Evolutionary conservation across 306 rosid genomes (phyloP).

Genomic region (Lagenaria siceraria): DNA sequence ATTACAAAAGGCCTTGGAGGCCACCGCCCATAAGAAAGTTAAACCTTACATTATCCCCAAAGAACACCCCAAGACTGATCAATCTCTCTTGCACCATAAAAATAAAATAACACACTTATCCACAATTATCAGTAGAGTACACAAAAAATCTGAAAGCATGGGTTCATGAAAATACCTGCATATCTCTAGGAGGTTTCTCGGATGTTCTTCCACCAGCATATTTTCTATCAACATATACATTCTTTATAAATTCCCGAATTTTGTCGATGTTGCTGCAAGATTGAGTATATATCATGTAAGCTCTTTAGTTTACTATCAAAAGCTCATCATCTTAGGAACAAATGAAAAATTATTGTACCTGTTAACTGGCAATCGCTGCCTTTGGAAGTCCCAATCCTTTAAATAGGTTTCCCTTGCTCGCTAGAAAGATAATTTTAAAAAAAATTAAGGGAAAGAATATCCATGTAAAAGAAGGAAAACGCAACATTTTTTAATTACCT

Average conservation of each 20-base stretch:
- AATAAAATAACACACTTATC: background rate
- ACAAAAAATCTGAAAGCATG: background rate
- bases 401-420: conserved; percentile 83
- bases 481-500: conserved; percentile 32
- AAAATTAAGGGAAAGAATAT: conserved; percentile 16
- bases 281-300: conserved; percentile 7
- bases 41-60: too few relatives aligned
- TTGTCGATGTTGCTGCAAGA: conserved; percentile 68
- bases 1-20: too few relatives aligned
- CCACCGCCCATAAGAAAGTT: too few relatives aligned
- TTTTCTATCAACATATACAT: conserved; percentile 60
- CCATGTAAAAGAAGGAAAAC: conserved; percentile 2
- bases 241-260: conserved; percentile 68
- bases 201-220: conserved; percentile 53
- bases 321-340: background rate
- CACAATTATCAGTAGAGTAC: background rate
- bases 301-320: background rate
- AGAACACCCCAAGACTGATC: too few relatives aligned
- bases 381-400: conserved; percentile 84
- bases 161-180: conserved; percentile 44
- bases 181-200: conserved; percentile 75
- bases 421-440: conserved; percentile 23
- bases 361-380: conserved; percentile 61
- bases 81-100: background rate
- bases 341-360: conserved; percentile 32